Conservation (phyloP, 352 stramenopile genomes). For the Aphanomyces invadans region DNA sequence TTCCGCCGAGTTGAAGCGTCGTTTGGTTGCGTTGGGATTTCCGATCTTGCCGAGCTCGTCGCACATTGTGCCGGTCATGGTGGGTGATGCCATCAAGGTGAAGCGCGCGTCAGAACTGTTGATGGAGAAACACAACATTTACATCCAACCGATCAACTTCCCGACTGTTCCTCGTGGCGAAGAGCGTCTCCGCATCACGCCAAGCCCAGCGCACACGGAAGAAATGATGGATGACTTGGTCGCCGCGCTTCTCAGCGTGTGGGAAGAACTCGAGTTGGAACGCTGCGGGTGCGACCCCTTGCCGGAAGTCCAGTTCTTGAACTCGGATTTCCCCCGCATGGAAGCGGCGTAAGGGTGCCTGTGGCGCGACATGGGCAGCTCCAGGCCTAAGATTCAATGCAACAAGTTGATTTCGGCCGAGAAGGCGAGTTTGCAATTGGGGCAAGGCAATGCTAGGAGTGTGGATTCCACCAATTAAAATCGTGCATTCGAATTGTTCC, state of each 20-base stretch:
- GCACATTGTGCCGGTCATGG: slow-evolving; percentile 87
- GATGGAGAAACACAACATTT: slow-evolving; percentile 87
- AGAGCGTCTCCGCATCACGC: slow-evolving; percentile 84
- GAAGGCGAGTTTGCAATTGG: too few species aligned
- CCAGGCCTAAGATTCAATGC: not conserved
- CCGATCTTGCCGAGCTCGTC: slow-evolving; percentile 78
- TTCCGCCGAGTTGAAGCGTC: slow-evolving; percentile 75
- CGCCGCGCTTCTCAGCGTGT: slow-evolving; percentile 75
- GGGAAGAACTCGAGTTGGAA: slow-evolving; percentile 76
- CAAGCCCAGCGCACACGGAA: slow-evolving; percentile 76
- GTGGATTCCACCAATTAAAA: slow-evolving; percentile 9
- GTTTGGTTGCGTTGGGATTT: slow-evolving; percentile 75
- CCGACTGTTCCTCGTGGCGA: slow-evolving; percentile 82
- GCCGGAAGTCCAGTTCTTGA: slow-evolving; percentile 72
- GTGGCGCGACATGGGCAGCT: too few species aligned
- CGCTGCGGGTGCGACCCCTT: slow-evolving; percentile 48
- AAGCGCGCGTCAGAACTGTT: slow-evolving; percentile 85
- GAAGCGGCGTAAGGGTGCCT: not conserved
- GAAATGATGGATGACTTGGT: slow-evolving; percentile 85
- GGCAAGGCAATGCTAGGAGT: too few species aligned
- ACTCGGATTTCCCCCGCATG: slow-evolving; percentile 26
- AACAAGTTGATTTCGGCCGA: too few species aligned
- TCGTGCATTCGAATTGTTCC: not conserved
- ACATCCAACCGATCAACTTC: slow-evolving; percentile 91
- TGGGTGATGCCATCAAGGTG: slow-evolving; percentile 80